Evolutionary conservation across 371 early-diverging fungal species (phyloP).

Genomic region (Actinomortierella ambigua): DNA sequence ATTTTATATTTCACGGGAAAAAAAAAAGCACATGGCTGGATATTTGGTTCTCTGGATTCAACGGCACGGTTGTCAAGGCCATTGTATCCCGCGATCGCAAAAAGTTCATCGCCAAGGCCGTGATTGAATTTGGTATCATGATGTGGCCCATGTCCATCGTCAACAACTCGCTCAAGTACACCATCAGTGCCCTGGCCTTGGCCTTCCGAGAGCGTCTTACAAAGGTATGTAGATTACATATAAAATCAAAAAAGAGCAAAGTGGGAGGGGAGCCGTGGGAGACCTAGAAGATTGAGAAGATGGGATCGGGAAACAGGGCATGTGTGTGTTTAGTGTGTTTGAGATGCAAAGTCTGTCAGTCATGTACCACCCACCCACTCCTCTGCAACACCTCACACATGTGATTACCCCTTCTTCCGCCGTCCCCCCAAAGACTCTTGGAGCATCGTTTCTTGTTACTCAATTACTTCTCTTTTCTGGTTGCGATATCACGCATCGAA

Average conservation of each 20-base stretch:
- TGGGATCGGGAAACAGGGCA: no score
- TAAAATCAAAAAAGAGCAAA: background rate
- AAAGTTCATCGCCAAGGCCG: conserved; percentile 65
- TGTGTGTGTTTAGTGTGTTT: no score
- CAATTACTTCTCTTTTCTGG: no score
- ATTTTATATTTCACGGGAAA: background rate
- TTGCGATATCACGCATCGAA: background rate
- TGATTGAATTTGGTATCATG: conserved; percentile 75
- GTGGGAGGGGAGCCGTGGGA: no score
- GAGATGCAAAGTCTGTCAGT: no score
- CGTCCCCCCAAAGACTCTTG: background rate
- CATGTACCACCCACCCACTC: no score
- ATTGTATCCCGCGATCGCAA: conserved; percentile 73
- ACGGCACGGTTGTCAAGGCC: conserved; percentile 75
- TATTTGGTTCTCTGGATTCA: conserved; percentile 77
- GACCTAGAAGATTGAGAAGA: no score
- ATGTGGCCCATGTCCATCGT: conserved; percentile 84
- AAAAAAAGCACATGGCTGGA: conserved; percentile 70
- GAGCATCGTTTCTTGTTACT: background rate
- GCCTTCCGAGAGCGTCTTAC: conserved; percentile 82
- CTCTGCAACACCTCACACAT: no score
- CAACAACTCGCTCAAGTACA: conserved; percentile 75
- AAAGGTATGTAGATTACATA: conserved; percentile 55
- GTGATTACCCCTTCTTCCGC: no score
- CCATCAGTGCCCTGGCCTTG: conserved; percentile 73